These are phyloP conservation scores for Phlebiopsis flavidoalba DNA, from an alignment of 768 basidiomycete genomes.

Conservation along the genomic window DNA sequence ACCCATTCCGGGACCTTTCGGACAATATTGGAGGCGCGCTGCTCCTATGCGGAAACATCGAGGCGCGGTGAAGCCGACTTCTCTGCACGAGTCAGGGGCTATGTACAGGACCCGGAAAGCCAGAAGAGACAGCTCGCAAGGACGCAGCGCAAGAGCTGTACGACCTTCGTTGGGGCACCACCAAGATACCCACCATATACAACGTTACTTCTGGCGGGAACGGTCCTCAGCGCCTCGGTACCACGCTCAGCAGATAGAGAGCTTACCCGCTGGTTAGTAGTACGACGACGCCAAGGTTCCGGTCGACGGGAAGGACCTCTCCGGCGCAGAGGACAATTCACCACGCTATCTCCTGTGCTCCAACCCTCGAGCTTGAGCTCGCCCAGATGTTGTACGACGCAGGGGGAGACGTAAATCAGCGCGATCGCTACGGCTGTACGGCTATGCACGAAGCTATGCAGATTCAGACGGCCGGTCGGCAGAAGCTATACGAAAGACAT, in stretches of 20 bases:
- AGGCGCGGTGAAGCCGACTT: constrained; percentile 22
- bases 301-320: constrained; percentile 33
- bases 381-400: constrained; percentile 38
- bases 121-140: constrained; percentile 11
- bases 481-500: constrained; percentile 20
- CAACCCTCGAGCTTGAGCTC: constrained; percentile 35
- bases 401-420: constrained; percentile 35
- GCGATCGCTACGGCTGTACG: constrained; percentile 36
- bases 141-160: constrained; percentile 28
- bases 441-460: constrained; percentile 34
- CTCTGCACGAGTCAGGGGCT: constrained; percentile 15
- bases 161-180: constrained; percentile 35
- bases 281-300: constrained; percentile 28
- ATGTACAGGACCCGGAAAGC: background rate
- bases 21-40: constrained; percentile 25
- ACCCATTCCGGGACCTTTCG: constrained; percentile 29
- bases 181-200: constrained; percentile 33
- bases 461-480: constrained; percentile 23
- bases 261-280: constrained; percentile 31
- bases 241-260: constrained; percentile 22
- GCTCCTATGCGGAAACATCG: constrained; percentile 24
- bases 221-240: constrained; percentile 20
- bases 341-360: constrained; percentile 38
- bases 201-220: constrained; percentile 31
- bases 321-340: constrained; percentile 37